Base-by-base conservation (phyloP, 768 basidiomycete genomes). In the Nidularia sp. region DNA sequence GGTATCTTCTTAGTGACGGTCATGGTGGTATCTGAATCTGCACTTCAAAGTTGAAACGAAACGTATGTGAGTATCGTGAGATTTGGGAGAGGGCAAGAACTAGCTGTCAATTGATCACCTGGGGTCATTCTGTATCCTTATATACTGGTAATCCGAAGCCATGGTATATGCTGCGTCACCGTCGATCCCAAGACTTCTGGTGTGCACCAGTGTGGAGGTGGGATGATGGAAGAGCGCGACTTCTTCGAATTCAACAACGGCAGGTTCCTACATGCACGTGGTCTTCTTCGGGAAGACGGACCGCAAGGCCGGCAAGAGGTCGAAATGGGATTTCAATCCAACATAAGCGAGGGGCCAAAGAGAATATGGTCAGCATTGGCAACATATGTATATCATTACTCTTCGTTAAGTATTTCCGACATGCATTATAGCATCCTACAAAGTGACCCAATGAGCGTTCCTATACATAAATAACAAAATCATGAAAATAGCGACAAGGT, bases 391-490 rank as follows among this genome's bases (percentile, higher is more conserved):
- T 50, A 29, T 57, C 45, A 52, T 57, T 54, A 56, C 49, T 48
- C 51, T 47, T 54, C 56, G 50, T 54, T 48, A 58, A 51, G 52
- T 53, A 53, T 54, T 41, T 53, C 52, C 50, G 48, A 53, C 56
- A 55, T 50, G 55, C 54, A 57, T 56, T 60, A 60, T 42, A 54
- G 57, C 53, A 49, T 53, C 57, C 59, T 55, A 52, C 50, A 49
- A 54, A 51, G 48, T 49, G 53, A 53, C 41, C 55, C 55, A 58
- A 53, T 61, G 58, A 61, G 56, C 53, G 54, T 58, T 58, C 57
- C 64, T 29, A 29, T 29, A 29, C 53, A 45, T 45, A 45, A 45
- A 45, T 45, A 45, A 45, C 13, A 45, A 45, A 45, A 45, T 25
- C 12, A 25, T 45, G 44, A 45, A 45, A 45, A 45, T 12, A 48